phyloP scores from a whole-genome alignment of 2,329 filamentous ascomycete species.

The Ploettnerulaceae sp. region DNA sequence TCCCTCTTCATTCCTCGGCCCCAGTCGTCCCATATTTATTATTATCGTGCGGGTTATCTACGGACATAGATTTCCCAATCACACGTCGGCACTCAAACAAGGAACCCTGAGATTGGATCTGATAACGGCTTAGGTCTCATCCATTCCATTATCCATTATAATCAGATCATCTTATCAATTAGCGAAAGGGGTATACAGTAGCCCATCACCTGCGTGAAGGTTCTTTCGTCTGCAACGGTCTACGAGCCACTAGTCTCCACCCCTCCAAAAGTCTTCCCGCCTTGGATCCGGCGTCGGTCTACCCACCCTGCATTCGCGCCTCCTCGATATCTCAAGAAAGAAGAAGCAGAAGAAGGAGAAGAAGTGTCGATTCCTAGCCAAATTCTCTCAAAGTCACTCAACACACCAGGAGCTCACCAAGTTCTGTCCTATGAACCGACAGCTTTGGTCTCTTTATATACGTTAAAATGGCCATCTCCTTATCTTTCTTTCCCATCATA shows the following conservation, averaged over 20 bases:
- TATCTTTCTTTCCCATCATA: slow-evolving; percentile 40
- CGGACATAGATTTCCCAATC: too few relatives aligned
- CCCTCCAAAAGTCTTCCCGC: slow-evolving; percentile 5
- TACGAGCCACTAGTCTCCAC: too few relatives aligned
- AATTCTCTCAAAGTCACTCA: slow-evolving; percentile 16
- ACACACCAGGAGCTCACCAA: slow-evolving; percentile 6
- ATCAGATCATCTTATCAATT: slow-evolving; percentile 24
- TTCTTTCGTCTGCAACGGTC: not conserved
- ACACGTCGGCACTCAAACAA: too few relatives aligned
- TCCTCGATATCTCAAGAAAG: slow-evolving; percentile 7
- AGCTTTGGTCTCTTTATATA: not conserved
- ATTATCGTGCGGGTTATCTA: too few relatives aligned
- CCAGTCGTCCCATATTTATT: too few relatives aligned
- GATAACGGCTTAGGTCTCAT: not conserved
- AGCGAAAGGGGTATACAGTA: slow-evolving; percentile 7
- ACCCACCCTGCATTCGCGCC: not conserved
- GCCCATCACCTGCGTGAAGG: slow-evolving; percentile 2
- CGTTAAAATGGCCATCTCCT: slow-evolving; percentile 39
- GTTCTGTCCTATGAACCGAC: not conserved
- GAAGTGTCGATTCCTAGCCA: slow-evolving; percentile 3
- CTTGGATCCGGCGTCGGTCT: slow-evolving; percentile 15
- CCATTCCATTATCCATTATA: not conserved
- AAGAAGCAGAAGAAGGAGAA: not conserved
- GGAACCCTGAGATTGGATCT: not conserved
- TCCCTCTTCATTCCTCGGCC: too few relatives aligned